phyloP scores from a whole-genome alignment of 495 filamentous ascomycete genomes.

The Aspergillus wentii region DNA sequence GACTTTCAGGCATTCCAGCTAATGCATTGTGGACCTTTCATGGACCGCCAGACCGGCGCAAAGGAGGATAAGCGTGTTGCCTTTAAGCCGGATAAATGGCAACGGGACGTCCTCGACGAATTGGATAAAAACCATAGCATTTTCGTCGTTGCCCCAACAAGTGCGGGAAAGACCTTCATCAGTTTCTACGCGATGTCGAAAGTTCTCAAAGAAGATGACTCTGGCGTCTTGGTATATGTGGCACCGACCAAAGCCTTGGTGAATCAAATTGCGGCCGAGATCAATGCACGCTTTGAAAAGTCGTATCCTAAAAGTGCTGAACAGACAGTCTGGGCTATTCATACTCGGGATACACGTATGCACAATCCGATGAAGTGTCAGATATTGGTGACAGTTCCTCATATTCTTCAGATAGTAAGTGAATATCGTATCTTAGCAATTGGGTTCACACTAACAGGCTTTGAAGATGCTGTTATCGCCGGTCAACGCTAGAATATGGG shows the following conservation, averaged over 20 bases:
- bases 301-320: slow-evolving; percentile 46
- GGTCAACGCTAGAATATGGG: slow-evolving; percentile 62
- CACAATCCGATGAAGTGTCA: slow-evolving; percentile 69
- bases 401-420: slow-evolving; percentile 62
- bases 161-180: slow-evolving; percentile 61
- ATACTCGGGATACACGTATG: slow-evolving; percentile 68
- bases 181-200: slow-evolving; percentile 78
- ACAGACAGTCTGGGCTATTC: slow-evolving; percentile 72
- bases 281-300: slow-evolving; percentile 65
- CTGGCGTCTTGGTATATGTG: slow-evolving; percentile 70
- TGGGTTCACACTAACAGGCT: background rate
- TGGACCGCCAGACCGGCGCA: slow-evolving; percentile 69
- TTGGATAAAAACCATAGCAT: slow-evolving; percentile 64
- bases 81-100: slow-evolving; percentile 74
- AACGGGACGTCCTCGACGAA: slow-evolving; percentile 65
- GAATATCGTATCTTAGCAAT: background rate
- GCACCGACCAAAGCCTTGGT: slow-evolving; percentile 79
- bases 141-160: slow-evolving; percentile 74
- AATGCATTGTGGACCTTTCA: slow-evolving; percentile 61
- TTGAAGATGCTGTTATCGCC: slow-evolving; percentile 60
- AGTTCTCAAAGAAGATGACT: slow-evolving; percentile 58
- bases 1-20: slow-evolving; percentile 57
- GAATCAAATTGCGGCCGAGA: slow-evolving; percentile 77
- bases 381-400: slow-evolving; percentile 70
- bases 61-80: slow-evolving; percentile 57